A percentile compares a stretch with the other conserved stretches of the same genome.
Conservation (phyloP, 225 moss, liverwort and hornwort genomes). For the Pseudisothecium myosuroides region DNA sequence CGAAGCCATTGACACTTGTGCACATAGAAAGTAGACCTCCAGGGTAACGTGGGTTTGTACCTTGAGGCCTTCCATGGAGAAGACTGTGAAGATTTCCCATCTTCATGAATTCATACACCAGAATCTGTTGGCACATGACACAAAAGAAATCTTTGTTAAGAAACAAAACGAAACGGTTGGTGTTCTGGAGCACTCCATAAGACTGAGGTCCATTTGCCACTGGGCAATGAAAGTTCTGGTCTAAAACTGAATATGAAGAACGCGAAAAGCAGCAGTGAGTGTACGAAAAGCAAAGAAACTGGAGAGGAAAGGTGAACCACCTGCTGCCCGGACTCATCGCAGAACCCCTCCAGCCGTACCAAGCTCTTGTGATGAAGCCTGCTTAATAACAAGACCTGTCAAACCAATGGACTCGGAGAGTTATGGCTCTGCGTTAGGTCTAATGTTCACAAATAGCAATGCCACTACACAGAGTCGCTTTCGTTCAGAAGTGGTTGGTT, state of each 20-base stretch:
- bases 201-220: not conserved
- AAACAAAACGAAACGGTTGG: not conserved
- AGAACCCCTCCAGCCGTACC: conserved; percentile 30
- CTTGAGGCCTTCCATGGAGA: conserved; percentile 2
- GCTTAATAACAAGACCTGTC: conserved; percentile 19
- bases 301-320: not conserved
- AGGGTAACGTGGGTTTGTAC: not conserved
- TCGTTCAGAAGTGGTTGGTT: not conserved
- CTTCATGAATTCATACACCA: conserved; percentile 39
- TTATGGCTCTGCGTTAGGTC: not conserved
- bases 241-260: too few species aligned
- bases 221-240: not conserved
- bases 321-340: conserved; percentile 19
- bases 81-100: conserved; percentile 21
- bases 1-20: not conserved
- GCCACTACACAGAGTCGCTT: too few species aligned
- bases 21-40: not conserved
- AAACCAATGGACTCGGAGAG: not conserved
- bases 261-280: not conserved
- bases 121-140: not conserved
- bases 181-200: not conserved
- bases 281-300: not conserved
- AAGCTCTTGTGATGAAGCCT: conserved; percentile 37
- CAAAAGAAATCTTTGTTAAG: not conserved
- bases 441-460: not conserved